Evolutionary conservation across 176 grass and related monocot genomes (phyloP), one percentile per base, ranked within the genome.

Genomic region (Themeda triandra): DNA sequence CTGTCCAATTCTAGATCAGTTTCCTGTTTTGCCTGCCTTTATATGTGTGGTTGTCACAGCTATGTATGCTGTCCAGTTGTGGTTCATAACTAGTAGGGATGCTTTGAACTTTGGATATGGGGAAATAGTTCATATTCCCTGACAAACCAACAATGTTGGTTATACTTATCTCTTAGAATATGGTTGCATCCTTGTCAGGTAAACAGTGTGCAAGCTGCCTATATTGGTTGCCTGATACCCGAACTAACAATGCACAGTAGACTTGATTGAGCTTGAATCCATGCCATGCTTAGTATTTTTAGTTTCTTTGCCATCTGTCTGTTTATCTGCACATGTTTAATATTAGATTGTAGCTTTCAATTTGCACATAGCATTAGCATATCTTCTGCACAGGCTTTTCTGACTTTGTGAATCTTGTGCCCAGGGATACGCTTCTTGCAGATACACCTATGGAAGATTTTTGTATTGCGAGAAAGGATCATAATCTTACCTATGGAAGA

Each of bases 361-460:
- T 21, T 25, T 51, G 12, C n/a, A 39, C 15, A 65, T 41, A 17
- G 4, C 82, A 30, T 78, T 75, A 2, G 24, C 24, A 62, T 63
- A 66, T 32, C 6, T 32, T 32, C 29, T 1, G 2, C 1, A 13
- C 62, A 5, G 21, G 37, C 4, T 46, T 36, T 27, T 60, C 37
- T 78, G 36, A 83, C 48, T 19, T n/a, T 65, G 14, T 37, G 6
- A 10, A 41, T 87, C 18, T 79, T 31, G 10, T 69, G 13, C 25
- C 1, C 84, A 90, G 89, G 89, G 69, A 33, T 80, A 75, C 70
- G 66, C 44, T 74, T 74, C 62, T 40, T 87, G 17, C 10, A 54
- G 12, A 67, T 6, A 18, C 44, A 65, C 46, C 29, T 67, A 53
- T 59, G 62, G 89, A 87, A 60, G 84, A 84, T 84, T 33, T n/a